Evolutionary conservation across 345 rosid species (phyloP), one percentile per base, ranked within the genome.

Genomic region (Eucalyptus polybractea): DNA sequence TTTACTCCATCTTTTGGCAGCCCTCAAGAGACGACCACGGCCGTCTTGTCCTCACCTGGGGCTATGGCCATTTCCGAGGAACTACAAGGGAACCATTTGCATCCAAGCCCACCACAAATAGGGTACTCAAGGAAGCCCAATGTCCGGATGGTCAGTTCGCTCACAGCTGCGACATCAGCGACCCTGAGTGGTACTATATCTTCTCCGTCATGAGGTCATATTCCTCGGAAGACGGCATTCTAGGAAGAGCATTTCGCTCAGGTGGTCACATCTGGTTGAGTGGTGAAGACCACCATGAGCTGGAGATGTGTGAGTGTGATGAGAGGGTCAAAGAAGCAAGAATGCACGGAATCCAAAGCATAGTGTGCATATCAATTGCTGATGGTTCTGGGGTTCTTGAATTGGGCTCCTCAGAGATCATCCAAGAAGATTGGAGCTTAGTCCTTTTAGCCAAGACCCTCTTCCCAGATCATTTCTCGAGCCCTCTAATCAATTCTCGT

Each of bases 1-100:
- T 85, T 88, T 91, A 91, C 88, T 67, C 90, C 69, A 89, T 91
- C 58, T 86, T 91, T 62, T 91, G 92, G 92, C 87, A 56, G 40
- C 87, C 90, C 65, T 69, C 87, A 42, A 69, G 29, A 54, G 88
- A 88, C 87, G 83, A 53, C 69, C 86, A 89, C 12, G 90, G 87
- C 88, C 86, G 87, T 56, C 60, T 89, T 29, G 33, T 62, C 72
- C 72, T 62, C 72, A 29, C 72, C 3, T 62, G 72, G 37, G 72
- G 72, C 72, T 29, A 62, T 13, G 72, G 72, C 37, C 72, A 62
- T 62, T 91, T 91, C 87, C 29, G 86, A 91, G 72, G 72, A 62
- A 29, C 72, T 62, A 62, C 54, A 25, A 86, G 33, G 22, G 50
- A 47, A 42, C 87, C 88, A 50, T 87, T 27, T 49, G 72, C 65